Evolutionary conservation across 768 basidiomycete genomes (phyloP).

Genomic region (Leucocoprinus leucothites): DNA sequence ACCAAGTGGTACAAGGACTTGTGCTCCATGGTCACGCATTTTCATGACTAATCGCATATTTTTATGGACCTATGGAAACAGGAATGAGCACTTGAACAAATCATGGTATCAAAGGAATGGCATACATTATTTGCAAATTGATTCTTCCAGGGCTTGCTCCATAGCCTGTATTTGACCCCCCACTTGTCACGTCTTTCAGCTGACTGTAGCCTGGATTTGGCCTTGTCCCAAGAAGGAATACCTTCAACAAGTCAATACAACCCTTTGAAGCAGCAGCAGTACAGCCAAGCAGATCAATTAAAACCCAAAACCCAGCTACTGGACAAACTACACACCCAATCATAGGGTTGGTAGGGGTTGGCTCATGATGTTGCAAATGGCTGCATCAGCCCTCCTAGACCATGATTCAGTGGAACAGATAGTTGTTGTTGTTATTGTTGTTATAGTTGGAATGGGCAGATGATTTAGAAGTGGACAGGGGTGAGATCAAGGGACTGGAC

Average conservation of each 20-base stretch:
- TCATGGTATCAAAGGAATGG: conserved; percentile 1
- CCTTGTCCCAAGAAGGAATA: conserved; percentile 53
- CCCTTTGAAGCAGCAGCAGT: conserved; percentile 48
- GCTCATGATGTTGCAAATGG: conserved; percentile 21
- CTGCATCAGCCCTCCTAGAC: conserved; percentile 35
- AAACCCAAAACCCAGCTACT: conserved; percentile 5
- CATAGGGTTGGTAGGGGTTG: conserved; percentile 47
- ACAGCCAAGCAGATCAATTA: conserved; percentile 46
- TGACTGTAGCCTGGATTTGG: conserved; percentile 45
- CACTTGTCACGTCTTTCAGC: conserved; percentile 76
- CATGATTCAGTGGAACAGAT: no score
- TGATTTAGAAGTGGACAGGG: background rate
- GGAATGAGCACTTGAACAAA: background rate
- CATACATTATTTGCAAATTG: conserved; percentile 78
- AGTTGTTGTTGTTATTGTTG: conserved; percentile 3
- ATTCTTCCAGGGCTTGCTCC: conserved; percentile 75
- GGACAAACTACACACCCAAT: conserved; percentile 38
- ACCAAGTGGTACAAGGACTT: conserved; percentile 17
- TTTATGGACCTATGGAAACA: conserved; percentile 61
- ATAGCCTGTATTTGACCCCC: conserved; percentile 72
- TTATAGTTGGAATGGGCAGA: conserved; percentile 12
- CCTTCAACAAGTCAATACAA: conserved; percentile 43
- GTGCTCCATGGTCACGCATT: conserved; percentile 76
- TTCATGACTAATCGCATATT: conserved; percentile 78
- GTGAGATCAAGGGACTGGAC: conserved; percentile 39